These are phyloP conservation scores for Malassezia nana DNA, from an alignment of 1,284 basidiomycete species.

Conservation along the genomic window DNA sequence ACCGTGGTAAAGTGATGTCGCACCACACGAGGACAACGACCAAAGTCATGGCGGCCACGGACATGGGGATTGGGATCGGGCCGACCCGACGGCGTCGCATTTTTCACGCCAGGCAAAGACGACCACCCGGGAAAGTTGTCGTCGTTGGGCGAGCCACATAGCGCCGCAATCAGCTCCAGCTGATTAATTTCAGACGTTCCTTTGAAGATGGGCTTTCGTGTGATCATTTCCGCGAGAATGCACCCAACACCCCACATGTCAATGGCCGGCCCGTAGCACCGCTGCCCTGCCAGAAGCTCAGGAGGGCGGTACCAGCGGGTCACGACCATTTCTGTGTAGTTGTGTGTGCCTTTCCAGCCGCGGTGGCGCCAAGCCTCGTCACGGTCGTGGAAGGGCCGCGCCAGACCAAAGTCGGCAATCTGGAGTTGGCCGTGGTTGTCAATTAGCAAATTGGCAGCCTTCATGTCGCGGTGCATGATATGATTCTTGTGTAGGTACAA, in stretches of 20 bases:
- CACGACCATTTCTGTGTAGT: slow-evolving; percentile 97
- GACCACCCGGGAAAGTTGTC: slow-evolving; percentile 67
- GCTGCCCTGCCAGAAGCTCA: slow-evolving; percentile 78
- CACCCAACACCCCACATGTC: slow-evolving; percentile 99
- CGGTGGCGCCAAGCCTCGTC: slow-evolving; percentile 30
- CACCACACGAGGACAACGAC: slow-evolving; percentile 23
- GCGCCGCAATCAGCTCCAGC: slow-evolving; percentile 71
- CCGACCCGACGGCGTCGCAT: slow-evolving; percentile 38
- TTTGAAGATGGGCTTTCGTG: slow-evolving; percentile 72
- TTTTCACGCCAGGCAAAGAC: slow-evolving; percentile 47
- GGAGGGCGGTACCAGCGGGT: slow-evolving; percentile 97
- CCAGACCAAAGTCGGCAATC: slow-evolving; percentile 91
- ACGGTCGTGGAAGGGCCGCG: slow-evolving; percentile 54
- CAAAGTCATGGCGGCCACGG: slow-evolving; percentile 35
- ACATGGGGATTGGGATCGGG: slow-evolving; percentile 29
- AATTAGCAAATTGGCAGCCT: slow-evolving; percentile 92
- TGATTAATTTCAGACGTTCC: slow-evolving; percentile 84
- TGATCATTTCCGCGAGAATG: slow-evolving; percentile 92
- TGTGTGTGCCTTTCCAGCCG: slow-evolving; percentile 30
- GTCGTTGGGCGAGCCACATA: slow-evolving; percentile 79
- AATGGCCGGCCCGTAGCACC: slow-evolving; percentile 79
- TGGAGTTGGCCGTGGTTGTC: slow-evolving; percentile 55
- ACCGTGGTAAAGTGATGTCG: slow-evolving; percentile 26
- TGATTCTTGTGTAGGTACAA: slow-evolving; percentile 94
- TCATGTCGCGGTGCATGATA: slow-evolving; percentile 95